phyloP scores from a whole-genome alignment of 2,329 filamentous ascomycete genomes.

The Xylaria sp. region DNA sequence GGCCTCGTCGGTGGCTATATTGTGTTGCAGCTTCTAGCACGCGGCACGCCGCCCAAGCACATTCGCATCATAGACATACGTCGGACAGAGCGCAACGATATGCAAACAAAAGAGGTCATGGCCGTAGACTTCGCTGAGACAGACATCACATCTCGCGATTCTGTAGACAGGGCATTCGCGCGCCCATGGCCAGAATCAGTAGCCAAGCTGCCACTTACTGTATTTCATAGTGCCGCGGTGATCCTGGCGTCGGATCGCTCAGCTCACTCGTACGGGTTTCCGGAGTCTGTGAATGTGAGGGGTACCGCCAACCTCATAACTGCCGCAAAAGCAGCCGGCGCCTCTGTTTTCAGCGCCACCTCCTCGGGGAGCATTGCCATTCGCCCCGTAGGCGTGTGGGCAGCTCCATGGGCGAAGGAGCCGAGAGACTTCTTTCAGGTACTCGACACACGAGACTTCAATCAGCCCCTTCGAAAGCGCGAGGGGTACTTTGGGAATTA shows the following conservation, averaged over 20 bases:
- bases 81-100: conserved; percentile 38
- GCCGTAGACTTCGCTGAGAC: conserved; percentile 41
- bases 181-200: conserved; percentile 40
- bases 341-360: conserved; percentile 48
- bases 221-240: conserved; percentile 53
- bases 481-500: conserved; percentile 47
- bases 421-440: conserved; percentile 42
- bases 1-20: conserved; percentile 53
- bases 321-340: conserved; percentile 41
- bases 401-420: conserved; percentile 35
- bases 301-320: conserved; percentile 46
- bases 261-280: conserved; percentile 39
- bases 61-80: conserved; percentile 52
- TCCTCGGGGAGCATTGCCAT: conserved; percentile 46
- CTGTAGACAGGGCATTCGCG: conserved; percentile 42
- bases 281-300: conserved; percentile 44
- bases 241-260: conserved; percentile 48
- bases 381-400: conserved; percentile 32
- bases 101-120: conserved; percentile 34
- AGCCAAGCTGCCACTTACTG: conserved; percentile 44
- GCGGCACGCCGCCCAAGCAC: conserved; percentile 44
- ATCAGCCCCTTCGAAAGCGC: conserved; percentile 35
- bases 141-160: conserved; percentile 44
- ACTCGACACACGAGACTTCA: conserved; percentile 41
- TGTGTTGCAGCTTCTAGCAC: conserved; percentile 47